Base-by-base conservation (phyloP, 2,329 filamentous ascomycete genomes). In the Fusarium haematococcum region DNA sequence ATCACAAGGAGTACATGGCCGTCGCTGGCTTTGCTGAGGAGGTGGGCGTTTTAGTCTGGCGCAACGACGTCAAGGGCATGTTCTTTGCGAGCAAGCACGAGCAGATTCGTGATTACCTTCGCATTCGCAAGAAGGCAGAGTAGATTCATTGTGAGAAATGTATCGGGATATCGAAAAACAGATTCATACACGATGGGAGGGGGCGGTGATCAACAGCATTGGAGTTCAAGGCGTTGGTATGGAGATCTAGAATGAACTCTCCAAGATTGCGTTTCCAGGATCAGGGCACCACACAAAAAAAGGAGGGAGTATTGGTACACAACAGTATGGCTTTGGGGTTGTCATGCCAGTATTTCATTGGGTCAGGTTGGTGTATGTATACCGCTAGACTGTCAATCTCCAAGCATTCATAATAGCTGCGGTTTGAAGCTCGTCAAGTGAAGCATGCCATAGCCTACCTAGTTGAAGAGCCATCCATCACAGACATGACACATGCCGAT, bases 31-130 rank as follows among this genome's bases (percentile, higher is more conserved):
- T 98, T 83, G 96, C 97, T 0, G 93, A 96, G 76, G 95, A 97
- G 80, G 91, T 98, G 71, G 97, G 97, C 18, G 95, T 99, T 33
- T 82, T 98, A 79, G 90, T 94, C 5, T 98, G 96, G 95, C 92
- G 92, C 80, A 97, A 92, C 76, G 93, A 97, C 79, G 86, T 87
- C 63, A 92, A 91, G 81, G 90, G 92, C 71, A 92, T 94, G 87
- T 98, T 99, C 84, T 99, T 99, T 81, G 95, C 97, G 8, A 97
- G 91, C 68, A 93, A 95, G 80, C 91, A 97, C 79, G 95, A 98
- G 82, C 95, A 98, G 85, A 92, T 99, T 71, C 89, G 91, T 68
- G 91, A 92, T 70, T 98, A 94, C 81, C 87, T 98, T 74, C 92
- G 91, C 79, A 91, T 89, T 75, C 87, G 89, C 67, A 92, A 90